phyloP scores from a whole-genome alignment of 306 rosid genomes.

The Sphenostylis stenocarpa region DNA sequence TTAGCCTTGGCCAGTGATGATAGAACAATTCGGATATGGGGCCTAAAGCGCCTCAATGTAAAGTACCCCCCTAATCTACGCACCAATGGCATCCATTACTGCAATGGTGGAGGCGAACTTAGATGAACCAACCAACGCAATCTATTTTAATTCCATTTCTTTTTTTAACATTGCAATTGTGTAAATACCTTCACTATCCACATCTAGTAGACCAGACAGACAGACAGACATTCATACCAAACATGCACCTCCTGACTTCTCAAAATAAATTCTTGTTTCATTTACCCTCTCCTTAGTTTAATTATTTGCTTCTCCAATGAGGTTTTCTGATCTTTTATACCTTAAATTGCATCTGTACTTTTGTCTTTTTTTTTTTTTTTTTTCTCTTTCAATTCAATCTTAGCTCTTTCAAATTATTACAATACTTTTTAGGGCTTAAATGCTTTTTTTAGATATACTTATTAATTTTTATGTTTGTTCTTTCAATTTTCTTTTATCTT shows the following conservation, averaged over 20 bases:
- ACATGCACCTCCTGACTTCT: conserved; percentile 56
- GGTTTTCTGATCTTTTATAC: too few species aligned
- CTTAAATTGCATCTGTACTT: too few species aligned
- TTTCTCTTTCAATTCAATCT: too few species aligned
- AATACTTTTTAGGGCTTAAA: too few species aligned
- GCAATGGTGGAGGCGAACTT: conserved; percentile 79
- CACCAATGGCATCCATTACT: conserved; percentile 72
- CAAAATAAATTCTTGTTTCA: conserved; percentile 49
- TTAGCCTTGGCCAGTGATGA: conserved; percentile 97
- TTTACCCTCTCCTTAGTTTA: neutral
- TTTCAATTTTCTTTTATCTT: too few species aligned
- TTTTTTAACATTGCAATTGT: conserved; percentile 64
- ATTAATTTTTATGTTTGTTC: too few species aligned
- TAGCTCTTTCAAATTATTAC: too few species aligned
- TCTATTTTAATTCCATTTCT: conserved; percentile 37
- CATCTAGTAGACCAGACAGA: conserved; percentile 24
- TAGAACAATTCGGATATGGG: conserved; percentile 92
- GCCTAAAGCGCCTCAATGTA: conserved; percentile 59
- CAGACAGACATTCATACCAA: conserved; percentile 56
- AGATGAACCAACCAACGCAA: conserved; percentile 26
- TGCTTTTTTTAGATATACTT: too few species aligned
- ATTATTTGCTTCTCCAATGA: neutral
- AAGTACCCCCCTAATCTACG: conserved; percentile 56
- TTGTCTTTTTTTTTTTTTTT: too few species aligned
- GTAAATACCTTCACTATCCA: conserved; percentile 69